These are phyloP conservation scores for Amphicarpaea edgeworthii DNA, from an alignment of 306 rosid species.

Conservation along the genomic window DNA sequence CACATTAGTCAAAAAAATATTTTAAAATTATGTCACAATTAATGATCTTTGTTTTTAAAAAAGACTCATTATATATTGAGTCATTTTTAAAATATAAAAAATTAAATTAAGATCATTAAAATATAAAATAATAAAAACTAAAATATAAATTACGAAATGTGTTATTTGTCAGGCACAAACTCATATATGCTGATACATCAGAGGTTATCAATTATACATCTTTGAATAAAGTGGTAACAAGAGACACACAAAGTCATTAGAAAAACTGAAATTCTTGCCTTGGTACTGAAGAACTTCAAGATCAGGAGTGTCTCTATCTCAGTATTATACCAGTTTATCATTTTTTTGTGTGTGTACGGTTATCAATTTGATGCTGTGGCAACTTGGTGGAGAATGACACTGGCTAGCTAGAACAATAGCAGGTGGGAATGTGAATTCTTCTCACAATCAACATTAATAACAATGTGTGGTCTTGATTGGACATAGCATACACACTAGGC, in stretches of 20 bases:
- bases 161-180: no score
- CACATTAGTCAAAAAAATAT: no score
- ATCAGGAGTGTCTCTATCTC: constrained; percentile 47
- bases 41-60: no score
- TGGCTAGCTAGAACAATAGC: constrained; percentile 50
- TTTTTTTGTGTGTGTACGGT: constrained; percentile 17
- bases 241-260: constrained; percentile 9
- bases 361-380: constrained; percentile 33
- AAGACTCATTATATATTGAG: no score
- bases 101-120: no score
- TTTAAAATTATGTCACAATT: no score
- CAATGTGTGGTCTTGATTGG: constrained; percentile 44
- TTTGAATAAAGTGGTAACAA: constrained; percentile 4
- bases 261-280: constrained; percentile 37
- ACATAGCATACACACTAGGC: constrained; percentile 49
- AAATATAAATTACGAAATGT: no score
- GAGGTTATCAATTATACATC: neutral
- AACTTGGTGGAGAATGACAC: constrained; percentile 53
- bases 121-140: no score
- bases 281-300: constrained; percentile 41
- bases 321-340: constrained; percentile 19
- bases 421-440: constrained; percentile 42
- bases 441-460: constrained; percentile 36
- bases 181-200: no score
- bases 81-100: no score